Conservation (phyloP, 2,329 filamentous ascomycete genomes). For the Fusarium oligoseptatum region DNA sequence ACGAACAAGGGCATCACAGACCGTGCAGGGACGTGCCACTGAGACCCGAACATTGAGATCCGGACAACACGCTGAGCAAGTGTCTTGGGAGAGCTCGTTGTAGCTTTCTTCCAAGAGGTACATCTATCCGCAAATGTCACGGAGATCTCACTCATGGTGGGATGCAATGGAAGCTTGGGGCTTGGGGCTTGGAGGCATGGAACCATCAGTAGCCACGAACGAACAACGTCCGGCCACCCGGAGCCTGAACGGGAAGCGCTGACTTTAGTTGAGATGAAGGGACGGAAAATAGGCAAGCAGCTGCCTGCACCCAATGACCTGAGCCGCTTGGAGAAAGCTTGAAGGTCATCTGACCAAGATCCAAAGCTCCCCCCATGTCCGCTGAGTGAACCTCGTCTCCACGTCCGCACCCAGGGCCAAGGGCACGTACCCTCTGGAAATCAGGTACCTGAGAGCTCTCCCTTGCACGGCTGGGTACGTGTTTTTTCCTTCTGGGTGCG, state of each 20-base stretch:
- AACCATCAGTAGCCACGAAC: constrained; percentile 18
- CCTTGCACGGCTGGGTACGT: constrained; percentile 5
- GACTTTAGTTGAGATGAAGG: constrained; percentile 25
- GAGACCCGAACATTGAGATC: constrained; percentile 17
- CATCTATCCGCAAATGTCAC: constrained; percentile 32
- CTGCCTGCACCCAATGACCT: constrained; percentile 18
- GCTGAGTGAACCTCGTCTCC: constrained; percentile 12
- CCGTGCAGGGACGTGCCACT: constrained; percentile 19
- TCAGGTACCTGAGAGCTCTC: constrained; percentile 22
- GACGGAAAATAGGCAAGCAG: constrained; percentile 20
- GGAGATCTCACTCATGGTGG: constrained; percentile 19
- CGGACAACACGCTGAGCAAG: constrained; percentile 7
- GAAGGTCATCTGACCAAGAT: constrained; percentile 28
- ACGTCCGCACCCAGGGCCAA: constrained; percentile 7
- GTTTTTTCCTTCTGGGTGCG: constrained; percentile 7
- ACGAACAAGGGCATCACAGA: constrained; percentile 23
- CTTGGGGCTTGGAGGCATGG: constrained; percentile 10
- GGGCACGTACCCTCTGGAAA: constrained; percentile 19
- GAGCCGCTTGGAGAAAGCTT: constrained; percentile 26
- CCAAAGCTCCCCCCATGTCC: constrained; percentile 15
- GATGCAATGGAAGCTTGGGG: constrained; percentile 10
- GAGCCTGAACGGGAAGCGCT: constrained; percentile 13
- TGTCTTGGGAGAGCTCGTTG: constrained; percentile 2
- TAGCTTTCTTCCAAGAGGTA: constrained; percentile 23
- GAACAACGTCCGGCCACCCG: constrained; percentile 28